These are phyloP conservation scores for Cetraspora pellucida DNA, from an alignment of 192 early-diverging fungal genomes.

Conservation along the genomic window DNA sequence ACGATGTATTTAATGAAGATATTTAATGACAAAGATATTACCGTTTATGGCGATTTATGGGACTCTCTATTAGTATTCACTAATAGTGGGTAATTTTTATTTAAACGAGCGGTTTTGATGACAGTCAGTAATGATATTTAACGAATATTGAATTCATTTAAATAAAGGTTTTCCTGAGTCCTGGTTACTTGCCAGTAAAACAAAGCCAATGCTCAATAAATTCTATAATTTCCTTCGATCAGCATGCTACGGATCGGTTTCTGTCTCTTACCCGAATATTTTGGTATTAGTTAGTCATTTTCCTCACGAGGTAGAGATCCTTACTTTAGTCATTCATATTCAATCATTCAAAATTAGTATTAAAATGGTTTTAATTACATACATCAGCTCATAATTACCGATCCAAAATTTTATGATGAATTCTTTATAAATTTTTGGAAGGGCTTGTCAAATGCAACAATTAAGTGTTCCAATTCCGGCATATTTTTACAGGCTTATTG, in stretches of 20 bases:
- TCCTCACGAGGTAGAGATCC: constrained; percentile 48
- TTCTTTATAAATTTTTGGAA: constrained; percentile 68
- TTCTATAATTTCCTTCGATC: constrained; percentile 70
- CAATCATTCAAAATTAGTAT: background rate
- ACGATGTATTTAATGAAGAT: constrained; percentile 62
- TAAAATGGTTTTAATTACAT: too few relatives aligned
- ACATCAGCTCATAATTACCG: constrained; percentile 33
- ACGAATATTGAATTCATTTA: too few relatives aligned
- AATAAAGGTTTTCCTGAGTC: constrained; percentile 57
- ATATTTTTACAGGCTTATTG: constrained; percentile 63
- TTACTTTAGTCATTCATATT: background rate
- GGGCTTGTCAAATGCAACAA: constrained; percentile 49
- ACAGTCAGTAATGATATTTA: too few relatives aligned
- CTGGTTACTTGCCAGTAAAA: constrained; percentile 57
- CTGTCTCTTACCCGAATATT: constrained; percentile 74
- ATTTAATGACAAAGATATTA: constrained; percentile 75
- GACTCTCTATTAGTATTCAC: constrained; percentile 81
- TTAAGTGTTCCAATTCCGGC: constrained; percentile 51
- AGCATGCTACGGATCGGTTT: constrained; percentile 66
- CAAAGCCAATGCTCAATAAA: constrained; percentile 63
- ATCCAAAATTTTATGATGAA: constrained; percentile 52
- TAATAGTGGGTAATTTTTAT: constrained; percentile 43
- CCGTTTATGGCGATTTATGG: constrained; percentile 82
- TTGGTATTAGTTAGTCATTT: constrained; percentile 71
- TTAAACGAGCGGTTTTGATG: too few relatives aligned